These are phyloP conservation scores for Microstroma glucosiphilum DNA, from an alignment of 1,284 basidiomycete species.

Conservation along the genomic window DNA sequence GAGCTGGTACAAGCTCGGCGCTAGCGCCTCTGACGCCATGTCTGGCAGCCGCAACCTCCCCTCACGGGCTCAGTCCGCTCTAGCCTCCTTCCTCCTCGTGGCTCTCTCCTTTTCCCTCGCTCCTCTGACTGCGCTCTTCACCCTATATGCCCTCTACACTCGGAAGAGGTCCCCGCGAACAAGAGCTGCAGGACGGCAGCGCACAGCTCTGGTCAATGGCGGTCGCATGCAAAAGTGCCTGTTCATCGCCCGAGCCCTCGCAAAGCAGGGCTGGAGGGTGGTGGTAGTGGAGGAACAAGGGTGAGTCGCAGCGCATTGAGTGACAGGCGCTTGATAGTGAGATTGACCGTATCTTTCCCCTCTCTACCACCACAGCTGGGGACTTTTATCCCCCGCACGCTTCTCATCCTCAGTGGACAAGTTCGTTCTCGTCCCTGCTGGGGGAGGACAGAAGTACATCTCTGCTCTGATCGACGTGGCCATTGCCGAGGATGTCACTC, in stretches of 20 bases:
- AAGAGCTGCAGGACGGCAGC: background rate
- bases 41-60: background rate
- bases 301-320: conserved; percentile 16
- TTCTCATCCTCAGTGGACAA: conserved; percentile 49
- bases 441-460: conserved; percentile 38
- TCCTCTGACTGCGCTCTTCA: background rate
- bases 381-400: conserved; percentile 51
- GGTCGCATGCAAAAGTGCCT: conserved; percentile 54
- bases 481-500: conserved; percentile 39
- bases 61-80: background rate
- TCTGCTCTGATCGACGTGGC: conserved; percentile 45
- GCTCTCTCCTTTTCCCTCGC: background rate
- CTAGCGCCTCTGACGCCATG: background rate
- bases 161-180: background rate
- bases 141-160: background rate
- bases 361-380: conserved; percentile 39
- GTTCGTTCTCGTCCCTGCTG: conserved; percentile 25
- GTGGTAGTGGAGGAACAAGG: conserved; percentile 53
- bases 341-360: background rate
- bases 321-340: background rate
- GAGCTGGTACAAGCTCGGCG: background rate
- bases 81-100: background rate
- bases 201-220: conserved; percentile 52
- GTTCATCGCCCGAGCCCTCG: conserved; percentile 52
- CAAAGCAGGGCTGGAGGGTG: conserved; percentile 52